Base-by-base conservation (phyloP, 192 early-diverging fungal species). In the Entophlyctis luteolus region DNA sequence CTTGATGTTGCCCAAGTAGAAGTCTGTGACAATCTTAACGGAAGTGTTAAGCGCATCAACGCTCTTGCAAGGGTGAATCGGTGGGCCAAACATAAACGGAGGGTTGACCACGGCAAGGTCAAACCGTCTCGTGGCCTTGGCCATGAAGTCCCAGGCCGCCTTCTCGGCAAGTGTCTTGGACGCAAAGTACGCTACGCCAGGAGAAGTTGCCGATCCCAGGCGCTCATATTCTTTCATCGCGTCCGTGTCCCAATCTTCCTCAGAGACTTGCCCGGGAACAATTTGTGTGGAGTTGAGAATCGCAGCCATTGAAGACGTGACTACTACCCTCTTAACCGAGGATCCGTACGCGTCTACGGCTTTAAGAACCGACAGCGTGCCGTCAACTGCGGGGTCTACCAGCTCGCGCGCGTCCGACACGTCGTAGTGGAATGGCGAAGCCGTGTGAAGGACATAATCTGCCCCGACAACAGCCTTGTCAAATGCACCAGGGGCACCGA, bases 301-400 rank as follows among this genome's bases (percentile, higher is more conserved):
- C n/a, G 72, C 71, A 3, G 69, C 79, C 29, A 63, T n/a, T 23
- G 78, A 81, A 0, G 75, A 76, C 2, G 80, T 82, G 5, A 81
- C 49, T 16, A 81, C 79, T n/a, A 81, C 70, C 31, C 74, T 75
- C 36, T 73, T 71, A 5, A 82, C 74, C 12, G 45, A 33, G 31
- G 35, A 0, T 5, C 50, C 62, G 54, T 65, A 34, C n/a, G 22
- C 49, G 34, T 65, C 38, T 0, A 73, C 75, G 10, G 77, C 47
- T n/a, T 70, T 23, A n/a, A 82, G 67, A 32, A 82, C 34, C 18
- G 59, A 72, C 5, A 76, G 37, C 8, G 80, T 82, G 18, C 80
- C 80, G 3, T 73, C 18, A 4, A 81, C 66, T 6, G 80, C 80
- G 12, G 80, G 80, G 20, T 79, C 62, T 23, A 82, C 67, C 34